Percentiles rank a stretch among this genome's conserved stretches.
phyloP scores from a whole-genome alignment of 2,329 filamentous ascomycete genomes.

The Colletotrichum sp. region DNA sequence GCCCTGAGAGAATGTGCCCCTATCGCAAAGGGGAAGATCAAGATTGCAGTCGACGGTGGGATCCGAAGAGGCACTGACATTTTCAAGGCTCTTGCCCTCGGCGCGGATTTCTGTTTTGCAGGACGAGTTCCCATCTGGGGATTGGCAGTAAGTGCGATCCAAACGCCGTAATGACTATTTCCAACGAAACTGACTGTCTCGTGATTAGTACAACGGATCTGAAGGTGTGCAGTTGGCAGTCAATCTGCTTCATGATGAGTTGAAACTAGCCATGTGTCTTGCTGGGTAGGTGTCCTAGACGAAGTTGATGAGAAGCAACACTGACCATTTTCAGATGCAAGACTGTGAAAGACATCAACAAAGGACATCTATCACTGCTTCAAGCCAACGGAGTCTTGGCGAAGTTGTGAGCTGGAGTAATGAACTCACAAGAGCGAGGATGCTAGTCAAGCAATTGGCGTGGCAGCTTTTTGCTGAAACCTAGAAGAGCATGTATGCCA shows the following conservation, averaged over 20 bases:
- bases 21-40: neutral
- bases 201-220: neutral
- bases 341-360: neutral
- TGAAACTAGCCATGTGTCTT: neutral
- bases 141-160: neutral
- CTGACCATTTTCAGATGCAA: neutral
- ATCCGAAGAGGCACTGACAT: neutral
- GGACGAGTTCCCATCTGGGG: neutral
- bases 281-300: neutral
- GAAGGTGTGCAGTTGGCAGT: neutral
- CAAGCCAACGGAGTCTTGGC: neutral
- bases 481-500: rapidly evolving
- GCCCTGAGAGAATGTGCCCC: neutral
- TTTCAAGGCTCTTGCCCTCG: neutral
- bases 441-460: rapidly evolving
- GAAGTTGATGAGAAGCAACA: neutral
- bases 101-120: neutral
- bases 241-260: neutral
- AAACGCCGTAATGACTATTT: neutral
- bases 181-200: rapidly evolving
- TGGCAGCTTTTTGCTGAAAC: neutral
- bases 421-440: neutral
- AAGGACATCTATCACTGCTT: neutral
- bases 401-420: neutral
- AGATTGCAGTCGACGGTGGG: neutral